These are phyloP conservation scores for Murraya koenigii DNA, from an alignment of 345 rosid species.

Conservation along the genomic window DNA sequence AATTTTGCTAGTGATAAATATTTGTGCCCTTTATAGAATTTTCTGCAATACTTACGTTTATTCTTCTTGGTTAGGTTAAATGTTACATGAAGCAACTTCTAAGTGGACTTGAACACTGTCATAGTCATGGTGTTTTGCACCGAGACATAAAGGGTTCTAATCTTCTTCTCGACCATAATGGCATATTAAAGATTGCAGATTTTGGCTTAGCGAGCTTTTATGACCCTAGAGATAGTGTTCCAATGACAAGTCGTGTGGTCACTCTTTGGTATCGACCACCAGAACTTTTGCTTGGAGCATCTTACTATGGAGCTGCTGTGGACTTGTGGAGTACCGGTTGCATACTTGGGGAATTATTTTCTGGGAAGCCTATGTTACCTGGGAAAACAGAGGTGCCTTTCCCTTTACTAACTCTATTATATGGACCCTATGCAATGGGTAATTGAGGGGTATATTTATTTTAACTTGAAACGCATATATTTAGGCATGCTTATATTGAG, in stretches of 20 bases:
- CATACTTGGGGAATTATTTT: conserved; percentile 84
- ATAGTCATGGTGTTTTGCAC: conserved; percentile 74
- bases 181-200: conserved; percentile 92
- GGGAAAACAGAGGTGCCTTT: conserved; percentile 87
- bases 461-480: not conserved
- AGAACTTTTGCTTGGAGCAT: conserved; percentile 91
- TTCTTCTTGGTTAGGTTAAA: conserved; percentile 55
- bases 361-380: conserved; percentile 84
- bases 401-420: not conserved
- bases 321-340: conserved; percentile 99
- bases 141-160: conserved; percentile 99
- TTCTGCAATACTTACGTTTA: not conserved
- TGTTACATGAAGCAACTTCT: conserved; percentile 96
- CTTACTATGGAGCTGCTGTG: conserved; percentile 75
- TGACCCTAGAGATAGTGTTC: conserved; percentile 49
- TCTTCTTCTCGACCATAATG: conserved; percentile 77
- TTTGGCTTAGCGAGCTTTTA: conserved; percentile 86
- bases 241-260: conserved; percentile 92
- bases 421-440: not conserved
- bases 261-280: conserved; percentile 99
- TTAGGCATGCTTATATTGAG: not conserved
- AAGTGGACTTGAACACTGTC: conserved; percentile 94
- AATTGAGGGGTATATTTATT: not conserved
- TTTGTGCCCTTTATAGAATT: conserved; percentile 1
- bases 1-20: not conserved